Evolutionary conservation across 1,284 basidiomycete species (phyloP), one percentile per base, ranked within the genome.

Genomic region (Wallemia ichthyophaga): DNA sequence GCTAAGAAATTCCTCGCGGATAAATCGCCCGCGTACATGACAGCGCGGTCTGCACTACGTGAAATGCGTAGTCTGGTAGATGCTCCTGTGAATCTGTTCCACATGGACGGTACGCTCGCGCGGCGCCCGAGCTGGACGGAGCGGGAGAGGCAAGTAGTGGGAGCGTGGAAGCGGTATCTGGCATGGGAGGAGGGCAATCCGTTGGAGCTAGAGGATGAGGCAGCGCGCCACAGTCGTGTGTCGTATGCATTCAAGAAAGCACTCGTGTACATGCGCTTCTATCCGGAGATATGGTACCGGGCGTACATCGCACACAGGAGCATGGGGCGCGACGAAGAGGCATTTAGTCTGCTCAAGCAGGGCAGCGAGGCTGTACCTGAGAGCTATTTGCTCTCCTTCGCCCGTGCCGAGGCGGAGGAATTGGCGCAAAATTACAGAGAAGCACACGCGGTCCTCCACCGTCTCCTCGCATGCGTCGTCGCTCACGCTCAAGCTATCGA

Each of bases 131-230:
- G 78, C 17, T 91, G 83, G 72, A 79, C 76, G 59, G 71, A 75
- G 1, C 71, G 74, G 7, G 88, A 96, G 66, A 76, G 85, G 54
- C 74, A 76, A 17, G 74, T 84, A 28, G 78, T 88, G 2, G 79
- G 80, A 23, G 78, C 79, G 17, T 99, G 94, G 94, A 85, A 86
- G 65, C 74, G 77, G 1, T 96, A 95, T 68, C 71, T 98, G 58
- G 85, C 86, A 65, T 98, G 87, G 85, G 94, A 99, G 70, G 87
- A 94, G 68, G 76, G 77, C 63, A 96, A 99, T 66, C 94, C 91
- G 1, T 74, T 94, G 48, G 84, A 88, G 67, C 78, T 94, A 59
- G 87, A 92, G 62, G 89, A 96, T 63, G 74, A 76, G 58, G 69
- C 73, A 1, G 74, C 75, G 2, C 69, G 92, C 31, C 75, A 81